Evolutionary conservation across 208 protist genomes (phyloP).

Genomic region (Leptomonas seymouri): DNA sequence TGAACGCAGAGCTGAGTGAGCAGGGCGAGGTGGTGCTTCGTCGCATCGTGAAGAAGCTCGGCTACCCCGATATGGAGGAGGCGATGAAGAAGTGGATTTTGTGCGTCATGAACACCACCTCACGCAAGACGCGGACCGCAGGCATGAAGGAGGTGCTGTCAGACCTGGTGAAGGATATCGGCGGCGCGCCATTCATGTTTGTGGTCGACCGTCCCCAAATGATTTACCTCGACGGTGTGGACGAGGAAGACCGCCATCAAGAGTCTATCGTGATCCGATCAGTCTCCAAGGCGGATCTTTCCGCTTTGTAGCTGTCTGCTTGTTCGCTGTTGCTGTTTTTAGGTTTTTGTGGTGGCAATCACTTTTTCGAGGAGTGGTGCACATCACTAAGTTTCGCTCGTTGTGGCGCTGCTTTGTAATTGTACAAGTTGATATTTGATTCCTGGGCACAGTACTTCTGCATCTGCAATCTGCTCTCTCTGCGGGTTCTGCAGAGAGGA

Average conservation of each 20-base stretch:
- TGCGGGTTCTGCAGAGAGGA: no score
- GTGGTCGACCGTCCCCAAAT: slow-evolving; percentile 61
- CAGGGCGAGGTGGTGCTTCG: slow-evolving; percentile 43
- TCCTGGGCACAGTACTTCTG: no score
- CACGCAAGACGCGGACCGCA: slow-evolving; percentile 43
- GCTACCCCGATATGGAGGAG: slow-evolving; percentile 36
- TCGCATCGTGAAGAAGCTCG: slow-evolving; percentile 61
- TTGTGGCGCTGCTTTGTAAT: no score
- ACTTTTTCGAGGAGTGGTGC: no score
- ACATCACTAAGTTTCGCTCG: no score
- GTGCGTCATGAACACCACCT: slow-evolving; percentile 38
- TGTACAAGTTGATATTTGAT: no score
- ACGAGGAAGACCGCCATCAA: slow-evolving; percentile 30
- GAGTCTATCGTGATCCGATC: slow-evolving; percentile 65
- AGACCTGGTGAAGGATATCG: slow-evolving; percentile 52
- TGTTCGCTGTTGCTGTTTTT: slow-evolving; percentile 4
- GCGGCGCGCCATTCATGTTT: slow-evolving; percentile 46
- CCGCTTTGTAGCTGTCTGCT: slow-evolving; percentile 24
- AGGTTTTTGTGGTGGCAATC: neutral
- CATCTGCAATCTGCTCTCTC: no score
- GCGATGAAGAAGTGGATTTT: slow-evolving; percentile 50
- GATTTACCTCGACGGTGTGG: slow-evolving; percentile 40
- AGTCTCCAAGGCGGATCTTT: slow-evolving; percentile 45
- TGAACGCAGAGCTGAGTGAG: slow-evolving; percentile 45
- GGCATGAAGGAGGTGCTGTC: slow-evolving; percentile 47